phyloP scores from a whole-genome alignment of 2,329 filamentous ascomycete genomes.

The Stachybotrys chlorohalonatus region DNA sequence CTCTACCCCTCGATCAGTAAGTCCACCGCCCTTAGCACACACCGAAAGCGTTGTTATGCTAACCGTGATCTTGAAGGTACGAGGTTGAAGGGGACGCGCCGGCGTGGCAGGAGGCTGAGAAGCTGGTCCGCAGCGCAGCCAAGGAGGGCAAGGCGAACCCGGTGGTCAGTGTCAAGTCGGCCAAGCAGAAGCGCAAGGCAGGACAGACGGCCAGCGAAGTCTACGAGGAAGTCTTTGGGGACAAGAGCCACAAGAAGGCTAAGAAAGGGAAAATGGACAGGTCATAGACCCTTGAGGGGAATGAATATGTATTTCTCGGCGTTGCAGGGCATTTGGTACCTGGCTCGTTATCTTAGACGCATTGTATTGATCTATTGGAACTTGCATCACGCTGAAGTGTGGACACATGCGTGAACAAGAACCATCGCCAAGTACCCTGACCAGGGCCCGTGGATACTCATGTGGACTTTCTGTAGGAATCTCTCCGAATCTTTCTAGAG shows the following conservation, averaged over 20 bases:
- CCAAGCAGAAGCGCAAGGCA: constrained; percentile 68
- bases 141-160: constrained; percentile 48
- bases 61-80: constrained; percentile 33
- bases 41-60: not conserved
- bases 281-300: not conserved
- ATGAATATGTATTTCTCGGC: too few relatives aligned
- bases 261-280: constrained; percentile 30
- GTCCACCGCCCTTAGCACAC: constrained; percentile 3
- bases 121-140: constrained; percentile 54
- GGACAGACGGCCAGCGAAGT: constrained; percentile 49
- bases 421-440: too few relatives aligned
- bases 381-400: too few relatives aligned
- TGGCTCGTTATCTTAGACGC: too few relatives aligned
- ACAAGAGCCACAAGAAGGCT: constrained; percentile 48
- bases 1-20: constrained; percentile 70
- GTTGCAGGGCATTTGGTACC: too few relatives aligned
- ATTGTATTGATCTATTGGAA: too few relatives aligned
- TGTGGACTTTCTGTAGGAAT: not conserved
- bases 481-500: not conserved
- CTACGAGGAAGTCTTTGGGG: constrained; percentile 51
- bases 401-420: too few relatives aligned
- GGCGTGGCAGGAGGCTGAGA: constrained; percentile 64
- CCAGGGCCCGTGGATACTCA: not conserved
- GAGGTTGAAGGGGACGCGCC: constrained; percentile 55
- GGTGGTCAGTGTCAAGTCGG: constrained; percentile 75